Percentiles rank a stretch among this genome's conserved stretches.
Evolutionary conservation across 129 eudicot genomes (phyloP).

Genomic region (Lactuca sativa): DNA sequence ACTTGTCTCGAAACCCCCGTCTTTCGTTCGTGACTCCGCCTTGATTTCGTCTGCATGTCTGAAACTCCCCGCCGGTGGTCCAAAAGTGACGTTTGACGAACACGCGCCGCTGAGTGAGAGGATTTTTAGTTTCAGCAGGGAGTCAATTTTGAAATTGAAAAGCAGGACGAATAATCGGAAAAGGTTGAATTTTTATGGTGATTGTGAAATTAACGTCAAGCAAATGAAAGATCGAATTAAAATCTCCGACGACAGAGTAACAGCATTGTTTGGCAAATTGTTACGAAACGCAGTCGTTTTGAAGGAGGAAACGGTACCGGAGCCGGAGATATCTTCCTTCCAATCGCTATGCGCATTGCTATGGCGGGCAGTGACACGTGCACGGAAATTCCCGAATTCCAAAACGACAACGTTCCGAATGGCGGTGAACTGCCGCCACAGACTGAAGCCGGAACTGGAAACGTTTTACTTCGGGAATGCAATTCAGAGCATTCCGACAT

Average conservation of each 20-base stretch:
- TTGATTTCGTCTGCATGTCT: constrained; percentile 52
- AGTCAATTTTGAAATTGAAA: constrained; percentile 53
- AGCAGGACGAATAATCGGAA: constrained; percentile 35
- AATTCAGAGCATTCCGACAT: constrained; percentile 73
- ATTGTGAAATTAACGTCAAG: constrained; percentile 39
- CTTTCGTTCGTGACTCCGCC: constrained; percentile 51
- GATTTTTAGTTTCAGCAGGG: constrained; percentile 68
- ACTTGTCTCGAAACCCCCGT: constrained; percentile 38
- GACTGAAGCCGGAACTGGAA: constrained; percentile 64
- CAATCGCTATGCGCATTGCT: constrained; percentile 68
- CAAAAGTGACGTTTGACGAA: constrained; percentile 53
- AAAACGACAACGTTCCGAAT: constrained; percentile 74
- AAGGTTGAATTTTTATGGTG: background rate
- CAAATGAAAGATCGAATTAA: constrained; percentile 44
- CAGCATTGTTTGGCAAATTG: constrained; percentile 29
- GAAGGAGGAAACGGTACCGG: constrained; percentile 11
- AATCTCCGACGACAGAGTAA: constrained; percentile 27
- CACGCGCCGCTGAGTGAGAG: constrained; percentile 59
- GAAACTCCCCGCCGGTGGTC: constrained; percentile 53
- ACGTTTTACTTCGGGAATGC: constrained; percentile 74
- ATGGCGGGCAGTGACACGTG: constrained; percentile 84
- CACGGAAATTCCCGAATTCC: constrained; percentile 46
- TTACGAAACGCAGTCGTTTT: constrained; percentile 30
- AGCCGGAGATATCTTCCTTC: constrained; percentile 65
- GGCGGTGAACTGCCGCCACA: constrained; percentile 86